Base-by-base conservation (phyloP, 768 basidiomycete species). In the Neoboletus subvelutipes region DNA sequence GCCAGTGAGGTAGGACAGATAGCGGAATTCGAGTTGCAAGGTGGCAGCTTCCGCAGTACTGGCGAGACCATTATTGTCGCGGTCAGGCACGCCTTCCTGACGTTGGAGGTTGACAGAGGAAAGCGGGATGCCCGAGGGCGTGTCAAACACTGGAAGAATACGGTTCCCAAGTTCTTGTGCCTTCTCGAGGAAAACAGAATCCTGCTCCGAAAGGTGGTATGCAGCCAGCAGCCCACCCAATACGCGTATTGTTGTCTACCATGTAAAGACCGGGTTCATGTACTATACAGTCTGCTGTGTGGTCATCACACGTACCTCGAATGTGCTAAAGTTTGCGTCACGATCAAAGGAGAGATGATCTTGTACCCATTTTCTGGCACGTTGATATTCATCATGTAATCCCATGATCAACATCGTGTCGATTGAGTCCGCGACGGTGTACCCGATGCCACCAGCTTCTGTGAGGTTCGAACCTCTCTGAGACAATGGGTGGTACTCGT, bases 331-430 rank as follows among this genome's bases (percentile, higher is more conserved):
- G 31, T 80, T 73, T 37, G 78, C 92, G 64, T 94, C 87, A 18
- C 84, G 78, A 20, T 95, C 90, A 62, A 96, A 93, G 9, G 78
- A 75, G 54, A 97, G 75, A 29, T 82, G 75, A 13, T 80, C 76
- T 22, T 77, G 79, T 11, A 95, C 80, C 95, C 95, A 98, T 40
- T 81, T 67, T 20, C 88, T 77, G 5, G 93, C 90, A 8, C 92
- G 80, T 43, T 75, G 55, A 67, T 93, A 94, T 71, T 97, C 94
- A 1, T 86, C 84, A 11, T 81, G 71, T 17, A 97, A 78, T 2
- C 86, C 91, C 87, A 97, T 89, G 50, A 98, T 73, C 53, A 92
- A 78, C 76, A 98, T 83, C 13, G 88, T 88, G 71, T 97, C 95
- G 18, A 97, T 78, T 0, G 90, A 86, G 66, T 97, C 95, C 54